Conservation (phyloP, 2,329 filamentous ascomycete species). For the Alternaria angustiovoidea region DNA sequence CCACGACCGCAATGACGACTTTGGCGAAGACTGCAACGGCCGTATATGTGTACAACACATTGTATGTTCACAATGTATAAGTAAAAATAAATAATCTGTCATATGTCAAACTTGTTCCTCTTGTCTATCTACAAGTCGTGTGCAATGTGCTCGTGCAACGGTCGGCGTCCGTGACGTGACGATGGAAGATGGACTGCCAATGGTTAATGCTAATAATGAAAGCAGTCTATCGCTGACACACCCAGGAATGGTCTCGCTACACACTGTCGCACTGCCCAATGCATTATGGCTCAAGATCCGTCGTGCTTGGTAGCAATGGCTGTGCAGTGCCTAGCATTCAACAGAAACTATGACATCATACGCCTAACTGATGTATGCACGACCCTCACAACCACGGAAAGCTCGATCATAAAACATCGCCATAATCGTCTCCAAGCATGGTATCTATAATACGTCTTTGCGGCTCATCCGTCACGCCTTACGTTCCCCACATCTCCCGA, state of each 20-base stretch:
- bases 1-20: neutral
- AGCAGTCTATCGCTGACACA: neutral
- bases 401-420: neutral
- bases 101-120: fast-evolving
- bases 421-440: neutral
- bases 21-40: neutral
- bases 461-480: neutral
- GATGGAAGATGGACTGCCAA: too few relatives aligned
- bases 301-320: neutral
- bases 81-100: neutral
- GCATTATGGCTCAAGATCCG: fast-evolving
- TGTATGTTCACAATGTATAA: neutral
- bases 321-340: neutral
- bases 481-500: neutral
- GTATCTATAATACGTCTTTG: too few relatives aligned
- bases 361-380: too few relatives aligned
- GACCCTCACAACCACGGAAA: neutral
- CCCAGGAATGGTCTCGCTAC: too few relatives aligned
- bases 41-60: slow-evolving; percentile 11
- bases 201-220: neutral
- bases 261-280: too few relatives aligned
- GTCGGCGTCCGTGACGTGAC: fast-evolving
- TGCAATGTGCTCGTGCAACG: neutral
- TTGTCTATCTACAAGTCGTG: neutral
- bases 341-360: neutral